Conservation (phyloP, 2,329 filamentous ascomycete species). For the Colletotrichum aenigma region DNA sequence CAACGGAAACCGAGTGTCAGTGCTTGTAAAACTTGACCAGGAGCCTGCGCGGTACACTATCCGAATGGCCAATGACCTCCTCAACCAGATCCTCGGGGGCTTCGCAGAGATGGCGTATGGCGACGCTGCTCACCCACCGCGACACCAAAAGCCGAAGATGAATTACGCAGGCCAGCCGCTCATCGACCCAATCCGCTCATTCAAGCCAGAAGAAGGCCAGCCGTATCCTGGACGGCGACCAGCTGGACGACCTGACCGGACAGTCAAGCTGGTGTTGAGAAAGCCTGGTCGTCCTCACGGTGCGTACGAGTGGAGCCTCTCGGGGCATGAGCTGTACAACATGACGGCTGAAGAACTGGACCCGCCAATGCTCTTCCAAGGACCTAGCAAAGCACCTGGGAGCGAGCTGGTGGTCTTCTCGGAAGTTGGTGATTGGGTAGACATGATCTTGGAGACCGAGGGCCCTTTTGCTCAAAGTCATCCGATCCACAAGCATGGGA, state of each 20-base stretch:
- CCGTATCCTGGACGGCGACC: background rate
- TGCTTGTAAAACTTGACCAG: slow-evolving; percentile 45
- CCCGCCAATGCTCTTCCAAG: background rate
- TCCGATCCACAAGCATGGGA: background rate
- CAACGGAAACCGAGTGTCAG: slow-evolving; percentile 43
- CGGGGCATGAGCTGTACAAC: background rate
- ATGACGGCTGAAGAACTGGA: background rate
- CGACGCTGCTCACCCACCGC: background rate
- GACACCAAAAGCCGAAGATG: background rate
- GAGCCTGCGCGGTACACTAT: slow-evolving; percentile 39
- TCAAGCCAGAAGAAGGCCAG: background rate
- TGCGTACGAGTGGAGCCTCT: background rate
- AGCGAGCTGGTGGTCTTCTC: background rate
- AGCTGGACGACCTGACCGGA: background rate
- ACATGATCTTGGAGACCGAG: background rate
- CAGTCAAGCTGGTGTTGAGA: background rate
- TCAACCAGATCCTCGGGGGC: background rate
- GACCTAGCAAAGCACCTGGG: background rate
- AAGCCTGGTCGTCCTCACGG: background rate
- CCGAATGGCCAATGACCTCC: slow-evolving; percentile 15
- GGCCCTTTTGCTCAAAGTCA: background rate
- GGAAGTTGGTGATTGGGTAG: background rate
- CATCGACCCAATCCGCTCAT: background rate
- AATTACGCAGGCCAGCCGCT: background rate
- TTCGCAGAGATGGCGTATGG: background rate